Percentiles rank a stretch among this genome's conserved stretches.
Evolutionary conservation across 179 eudicot genomes (phyloP).

Genomic region (Vitellaria paradoxa): DNA sequence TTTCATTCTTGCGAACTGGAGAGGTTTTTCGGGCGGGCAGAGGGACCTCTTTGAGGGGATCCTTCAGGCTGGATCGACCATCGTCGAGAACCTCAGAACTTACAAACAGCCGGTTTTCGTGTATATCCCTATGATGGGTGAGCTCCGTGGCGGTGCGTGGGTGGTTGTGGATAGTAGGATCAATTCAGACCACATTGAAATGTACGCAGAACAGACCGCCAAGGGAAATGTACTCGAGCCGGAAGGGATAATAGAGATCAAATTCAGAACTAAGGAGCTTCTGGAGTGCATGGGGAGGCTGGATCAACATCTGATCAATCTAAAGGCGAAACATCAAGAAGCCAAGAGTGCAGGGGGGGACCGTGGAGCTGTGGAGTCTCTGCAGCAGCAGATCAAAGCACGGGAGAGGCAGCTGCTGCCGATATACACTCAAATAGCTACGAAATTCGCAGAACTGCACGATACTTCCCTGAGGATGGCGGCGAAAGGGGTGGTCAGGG

Average conservation of each 20-base stretch:
- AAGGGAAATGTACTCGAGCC: conserved; percentile 98
- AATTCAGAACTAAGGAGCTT: conserved; percentile 73
- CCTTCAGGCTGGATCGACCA: conserved; percentile 96
- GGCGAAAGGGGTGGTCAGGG: conserved; percentile 79
- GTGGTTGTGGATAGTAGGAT: conserved; percentile 94
- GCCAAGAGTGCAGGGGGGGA: conserved; percentile 36
- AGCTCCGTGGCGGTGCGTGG: conserved; percentile 99
- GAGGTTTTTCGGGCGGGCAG: conserved; percentile 99
- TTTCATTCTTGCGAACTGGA: conserved; percentile 96
- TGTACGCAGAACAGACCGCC: conserved; percentile 94
- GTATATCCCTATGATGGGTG: conserved; percentile 90
- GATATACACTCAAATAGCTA: conserved; percentile 89
- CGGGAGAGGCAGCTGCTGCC: conserved; percentile 92
- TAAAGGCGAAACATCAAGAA: conserved; percentile 59
- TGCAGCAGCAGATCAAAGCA: conserved; percentile 64
- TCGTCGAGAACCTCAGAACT: conserved; percentile 93
- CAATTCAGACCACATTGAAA: conserved; percentile 87
- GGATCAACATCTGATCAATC: conserved; percentile 56
- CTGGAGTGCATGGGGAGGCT: conserved; percentile 95
- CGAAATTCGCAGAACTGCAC: conserved; percentile 91
- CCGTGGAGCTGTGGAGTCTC: conserved; percentile 34
- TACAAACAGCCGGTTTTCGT: conserved; percentile 90
- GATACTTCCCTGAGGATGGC: conserved; percentile 95
- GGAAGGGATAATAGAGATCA: conserved; percentile 96
- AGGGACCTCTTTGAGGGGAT: conserved; percentile 98